Evolutionary conservation across 2,329 filamentous ascomycete species (phyloP), one percentile per base, ranked within the genome.

Genomic region (Paracoccidioides brasiliensis): DNA sequence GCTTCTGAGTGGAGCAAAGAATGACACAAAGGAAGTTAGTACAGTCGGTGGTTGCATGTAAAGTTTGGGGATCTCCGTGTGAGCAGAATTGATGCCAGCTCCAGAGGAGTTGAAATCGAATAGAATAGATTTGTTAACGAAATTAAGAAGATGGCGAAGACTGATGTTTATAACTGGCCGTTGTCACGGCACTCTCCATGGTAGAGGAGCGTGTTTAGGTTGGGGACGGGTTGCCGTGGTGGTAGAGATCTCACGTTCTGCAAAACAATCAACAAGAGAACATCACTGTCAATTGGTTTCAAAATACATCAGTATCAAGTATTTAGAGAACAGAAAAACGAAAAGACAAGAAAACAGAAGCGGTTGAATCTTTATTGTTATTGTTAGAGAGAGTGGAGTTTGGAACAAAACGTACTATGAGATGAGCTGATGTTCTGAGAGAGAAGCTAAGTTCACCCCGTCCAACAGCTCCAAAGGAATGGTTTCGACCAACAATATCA

Each of bases 141-240:
- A 38, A 22, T 38, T 51, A 41, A 10, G 10, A 40, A 40, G n/a
- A 51, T 40, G 37, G 37, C 14, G 10, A 38, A 38, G 37, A 30
- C 22, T n/a, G 35, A 6, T 51, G 35, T 51, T 51, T 41, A 51
- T 51, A 40, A 22, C 48, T 51, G 35, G 33, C 28, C 48, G 48
- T 51, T 15, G 48, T 51, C 48, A 51, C 22, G 28, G 28, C 48
- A 51, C 30, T 10, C 48, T 51, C 48, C 48, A 51, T 51, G 48
- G 22, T 38, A 51, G 12, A 51, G 8, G n/a, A n/a, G 48, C 4
- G 9, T 15, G 45, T 33, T 6, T 37, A 3, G 6, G 35, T 37
- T 37, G n/a, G 45, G 15, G n/a, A 44, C 12, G 12, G 35, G 48
- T 51, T 51, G 48, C 48, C 35, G 48, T n/a, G 48, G 28, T 6